phyloP scores from a whole-genome alignment of 2,329 filamentous ascomycete species.

The Fusarium verrucosum region DNA sequence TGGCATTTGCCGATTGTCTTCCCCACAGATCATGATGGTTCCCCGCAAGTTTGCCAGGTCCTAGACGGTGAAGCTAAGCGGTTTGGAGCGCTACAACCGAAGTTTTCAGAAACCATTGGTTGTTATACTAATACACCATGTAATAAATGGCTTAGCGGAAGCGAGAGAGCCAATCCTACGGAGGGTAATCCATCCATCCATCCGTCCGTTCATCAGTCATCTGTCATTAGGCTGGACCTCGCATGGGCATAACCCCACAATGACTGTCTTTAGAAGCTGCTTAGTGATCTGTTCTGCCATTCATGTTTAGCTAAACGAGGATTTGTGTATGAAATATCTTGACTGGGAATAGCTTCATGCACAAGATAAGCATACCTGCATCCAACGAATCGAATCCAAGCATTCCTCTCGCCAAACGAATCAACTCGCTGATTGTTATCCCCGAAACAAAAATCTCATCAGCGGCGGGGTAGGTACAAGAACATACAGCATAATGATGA shows the following conservation, averaged over 20 bases:
- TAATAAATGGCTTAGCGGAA: neutral
- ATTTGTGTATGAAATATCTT: neutral
- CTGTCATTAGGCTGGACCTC: too few relatives aligned
- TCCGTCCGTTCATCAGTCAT: neutral
- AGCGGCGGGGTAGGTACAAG: conserved; percentile 18
- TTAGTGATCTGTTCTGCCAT: too few relatives aligned
- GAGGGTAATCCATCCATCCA: neutral
- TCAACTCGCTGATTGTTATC: neutral
- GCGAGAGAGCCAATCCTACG: conserved; percentile 1
- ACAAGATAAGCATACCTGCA: neutral
- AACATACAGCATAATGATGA: conserved; percentile 6
- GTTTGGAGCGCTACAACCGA: neutral
- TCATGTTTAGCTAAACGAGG: neutral
- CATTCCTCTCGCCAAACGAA: neutral
- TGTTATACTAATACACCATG: neutral
- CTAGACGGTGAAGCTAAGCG: neutral
- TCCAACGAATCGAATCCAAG: neutral
- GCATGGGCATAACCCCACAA: too few relatives aligned
- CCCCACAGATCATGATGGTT: conserved; percentile 16
- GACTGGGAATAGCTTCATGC: conserved; percentile 1
- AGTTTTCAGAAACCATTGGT: neutral
- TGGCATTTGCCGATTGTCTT: conserved; percentile 21
- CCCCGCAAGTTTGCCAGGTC: conserved; percentile 5
- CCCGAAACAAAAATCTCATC: neutral
- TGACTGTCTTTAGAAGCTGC: too few relatives aligned